phyloP scores from a whole-genome alignment of 2,329 filamentous ascomycete species.

The Rutstroemia sp. region DNA sequence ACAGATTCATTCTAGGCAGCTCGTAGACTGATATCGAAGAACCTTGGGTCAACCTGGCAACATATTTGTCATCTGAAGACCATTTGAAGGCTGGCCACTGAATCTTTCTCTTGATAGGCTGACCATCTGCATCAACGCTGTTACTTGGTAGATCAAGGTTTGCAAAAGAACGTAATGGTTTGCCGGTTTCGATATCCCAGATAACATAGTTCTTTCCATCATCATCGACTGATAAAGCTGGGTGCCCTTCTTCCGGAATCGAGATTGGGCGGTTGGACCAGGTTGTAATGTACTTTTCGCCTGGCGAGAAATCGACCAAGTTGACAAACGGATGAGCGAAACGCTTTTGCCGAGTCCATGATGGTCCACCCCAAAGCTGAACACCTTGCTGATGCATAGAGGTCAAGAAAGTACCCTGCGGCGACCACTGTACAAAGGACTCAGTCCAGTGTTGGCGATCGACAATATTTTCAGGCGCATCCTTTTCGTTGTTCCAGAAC shows the following conservation, averaged over 20 bases:
- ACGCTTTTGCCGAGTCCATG: conserved; percentile 84
- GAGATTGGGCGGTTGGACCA: conserved; percentile 94
- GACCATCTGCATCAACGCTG: conserved; percentile 50
- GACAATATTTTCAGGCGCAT: conserved; percentile 78
- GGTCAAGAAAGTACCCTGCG: conserved; percentile 85
- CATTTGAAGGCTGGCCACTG: conserved; percentile 99
- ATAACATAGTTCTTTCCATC: conserved; percentile 99
- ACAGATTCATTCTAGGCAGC: conserved; percentile 77
- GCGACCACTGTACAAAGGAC: conserved; percentile 96
- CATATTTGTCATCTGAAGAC: conserved; percentile 96
- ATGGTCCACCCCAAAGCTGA: conserved; percentile 88
- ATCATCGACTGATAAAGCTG: conserved; percentile 79
- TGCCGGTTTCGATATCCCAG: conserved; percentile 88
- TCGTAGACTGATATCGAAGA: conserved; percentile 90
- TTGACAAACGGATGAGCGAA: conserved; percentile 96
- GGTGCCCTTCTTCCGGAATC: conserved; percentile 81
- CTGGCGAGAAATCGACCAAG: conserved; percentile 89
- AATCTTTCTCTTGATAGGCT: conserved; percentile 78
- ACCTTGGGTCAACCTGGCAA: conserved; percentile 82
- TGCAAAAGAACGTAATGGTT: conserved; percentile 87
- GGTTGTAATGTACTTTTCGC: conserved; percentile 87
- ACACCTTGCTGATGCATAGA: conserved; percentile 95
- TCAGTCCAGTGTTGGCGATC: conserved; percentile 97
- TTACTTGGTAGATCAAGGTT: conserved; percentile 73
- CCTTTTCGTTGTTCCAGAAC: conserved; percentile 98